These are phyloP conservation scores for Wickerhamomyces sp. DNA, from an alignment of 1,139 yeast genomes.

Conservation along the genomic window DNA sequence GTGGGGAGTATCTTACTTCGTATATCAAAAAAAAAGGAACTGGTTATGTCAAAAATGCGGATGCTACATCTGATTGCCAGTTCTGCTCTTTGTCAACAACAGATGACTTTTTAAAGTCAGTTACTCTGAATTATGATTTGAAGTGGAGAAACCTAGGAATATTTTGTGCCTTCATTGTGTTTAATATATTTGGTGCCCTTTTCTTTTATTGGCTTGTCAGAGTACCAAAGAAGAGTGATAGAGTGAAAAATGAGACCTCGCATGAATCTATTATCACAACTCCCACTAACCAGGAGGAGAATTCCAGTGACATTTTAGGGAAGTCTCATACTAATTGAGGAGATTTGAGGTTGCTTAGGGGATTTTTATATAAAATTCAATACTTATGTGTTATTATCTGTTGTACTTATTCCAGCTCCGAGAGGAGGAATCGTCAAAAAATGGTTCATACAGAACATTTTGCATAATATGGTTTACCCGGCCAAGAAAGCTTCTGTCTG, in stretches of 20 bases:
- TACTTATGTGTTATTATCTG: no score
- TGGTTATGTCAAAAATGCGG: slow-evolving; percentile 46
- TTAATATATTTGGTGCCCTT: slow-evolving; percentile 49
- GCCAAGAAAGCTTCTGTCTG: no score
- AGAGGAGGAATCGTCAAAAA: no score
- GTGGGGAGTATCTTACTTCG: slow-evolving; percentile 45
- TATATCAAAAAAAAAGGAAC: slow-evolving; percentile 44
- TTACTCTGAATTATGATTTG: slow-evolving; percentile 38
- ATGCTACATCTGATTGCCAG: slow-evolving; percentile 40
- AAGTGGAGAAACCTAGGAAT: slow-evolving; percentile 70
- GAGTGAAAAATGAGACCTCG: slow-evolving; percentile 12
- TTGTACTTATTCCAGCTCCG: no score
- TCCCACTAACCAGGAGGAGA: no score
- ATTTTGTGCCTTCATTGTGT: slow-evolving; percentile 34
- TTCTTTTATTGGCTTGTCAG: slow-evolving; percentile 71
- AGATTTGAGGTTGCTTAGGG: no score
- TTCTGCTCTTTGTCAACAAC: slow-evolving; percentile 49
- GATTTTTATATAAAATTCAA: no score
- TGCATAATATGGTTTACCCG: no score
- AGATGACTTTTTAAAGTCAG: slow-evolving; percentile 41
- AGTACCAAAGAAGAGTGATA: slow-evolving; percentile 48
- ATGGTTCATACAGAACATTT: no score
- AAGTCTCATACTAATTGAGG: no score
- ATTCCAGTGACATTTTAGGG: no score
- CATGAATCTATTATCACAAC: no score